phyloP scores from a whole-genome alignment of 768 basidiomycete species.

The Amyloporia xantha region DNA sequence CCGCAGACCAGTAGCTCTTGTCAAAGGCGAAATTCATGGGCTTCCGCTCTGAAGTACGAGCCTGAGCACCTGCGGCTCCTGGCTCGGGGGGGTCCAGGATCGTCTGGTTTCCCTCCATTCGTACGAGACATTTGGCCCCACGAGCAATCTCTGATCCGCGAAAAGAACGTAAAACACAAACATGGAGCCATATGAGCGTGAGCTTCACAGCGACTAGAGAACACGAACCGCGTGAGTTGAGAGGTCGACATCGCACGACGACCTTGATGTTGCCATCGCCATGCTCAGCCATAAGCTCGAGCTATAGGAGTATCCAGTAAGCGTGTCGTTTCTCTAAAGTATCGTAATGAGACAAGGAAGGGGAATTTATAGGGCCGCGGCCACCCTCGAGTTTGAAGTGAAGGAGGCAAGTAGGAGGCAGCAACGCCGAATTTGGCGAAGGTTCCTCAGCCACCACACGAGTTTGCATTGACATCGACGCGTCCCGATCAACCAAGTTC shows the following conservation, averaged over 20 bases:
- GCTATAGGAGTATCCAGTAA: not conserved
- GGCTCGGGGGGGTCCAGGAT: conserved; percentile 84
- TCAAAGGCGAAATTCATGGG: conserved; percentile 91
- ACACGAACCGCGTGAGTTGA: conserved; percentile 84
- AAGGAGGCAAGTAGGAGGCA: conserved; percentile 1
- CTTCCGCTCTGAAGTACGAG: conserved; percentile 86
- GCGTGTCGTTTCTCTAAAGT: not conserved
- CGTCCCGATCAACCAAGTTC: too few species aligned
- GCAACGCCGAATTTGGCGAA: conserved; percentile 4
- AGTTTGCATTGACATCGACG: too few species aligned
- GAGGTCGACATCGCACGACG: conserved; percentile 91
- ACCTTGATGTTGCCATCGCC: conserved; percentile 90
- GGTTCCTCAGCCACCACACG: not conserved
- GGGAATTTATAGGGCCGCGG: conserved; percentile 1
- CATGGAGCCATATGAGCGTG: not conserved
- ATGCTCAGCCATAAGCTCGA: conserved; percentile 53
- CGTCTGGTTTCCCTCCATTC: conserved; percentile 93
- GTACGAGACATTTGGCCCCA: conserved; percentile 89
- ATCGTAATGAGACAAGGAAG: not conserved
- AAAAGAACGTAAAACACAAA: not conserved
- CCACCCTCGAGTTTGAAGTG: conserved; percentile 3
- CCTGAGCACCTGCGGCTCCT: conserved; percentile 52
- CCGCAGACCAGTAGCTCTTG: conserved; percentile 97
- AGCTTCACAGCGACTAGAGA: not conserved
- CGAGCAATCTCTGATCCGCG: conserved; percentile 69